phyloP scores from a whole-genome alignment of 495 filamentous ascomycete genomes.

The Penicillium chermesinum region DNA sequence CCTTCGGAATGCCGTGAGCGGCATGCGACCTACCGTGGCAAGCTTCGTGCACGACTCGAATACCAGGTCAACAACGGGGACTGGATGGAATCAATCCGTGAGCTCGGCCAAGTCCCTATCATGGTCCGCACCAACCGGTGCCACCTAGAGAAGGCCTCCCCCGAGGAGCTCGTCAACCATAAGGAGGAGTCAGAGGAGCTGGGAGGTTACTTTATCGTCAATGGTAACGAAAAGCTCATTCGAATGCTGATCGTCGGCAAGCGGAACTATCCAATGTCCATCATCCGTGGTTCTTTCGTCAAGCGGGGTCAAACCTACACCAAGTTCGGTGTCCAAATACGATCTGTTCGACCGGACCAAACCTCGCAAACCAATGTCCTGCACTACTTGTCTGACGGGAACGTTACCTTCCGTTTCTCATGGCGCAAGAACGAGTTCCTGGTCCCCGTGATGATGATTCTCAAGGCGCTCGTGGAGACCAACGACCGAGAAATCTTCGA shows the following conservation, averaged over 20 bases:
- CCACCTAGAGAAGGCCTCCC: conserved; percentile 78
- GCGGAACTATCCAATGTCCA: conserved; percentile 92
- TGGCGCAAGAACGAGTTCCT: conserved; percentile 97
- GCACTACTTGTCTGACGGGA: conserved; percentile 92
- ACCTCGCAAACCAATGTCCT: conserved; percentile 96
- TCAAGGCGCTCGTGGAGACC: conserved; percentile 92
- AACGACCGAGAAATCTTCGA: conserved; percentile 97
- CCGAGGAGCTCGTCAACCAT: conserved; percentile 69
- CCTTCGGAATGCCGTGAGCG: conserved; percentile 93
- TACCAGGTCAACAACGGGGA: conserved; percentile 81
- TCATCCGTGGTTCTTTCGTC: conserved; percentile 79
- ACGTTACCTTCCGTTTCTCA: conserved; percentile 93
- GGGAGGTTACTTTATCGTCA: conserved; percentile 79
- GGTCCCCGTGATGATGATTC: conserved; percentile 89
- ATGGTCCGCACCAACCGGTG: conserved; percentile 93
- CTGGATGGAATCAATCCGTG: conserved; percentile 70
- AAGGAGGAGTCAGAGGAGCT: conserved; percentile 94
- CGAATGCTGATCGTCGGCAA: conserved; percentile 83
- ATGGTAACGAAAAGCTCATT: conserved; percentile 80
- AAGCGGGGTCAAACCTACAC: conserved; percentile 82
- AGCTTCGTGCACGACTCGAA: conserved; percentile 72
- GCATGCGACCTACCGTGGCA: conserved; percentile 86
- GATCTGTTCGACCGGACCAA: conserved; percentile 90
- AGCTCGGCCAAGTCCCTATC: conserved; percentile 83
- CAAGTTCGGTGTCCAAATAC: conserved; percentile 81